phyloP scores from a whole-genome alignment of 257 asterid genomes.

The Petunia axillaris region DNA sequence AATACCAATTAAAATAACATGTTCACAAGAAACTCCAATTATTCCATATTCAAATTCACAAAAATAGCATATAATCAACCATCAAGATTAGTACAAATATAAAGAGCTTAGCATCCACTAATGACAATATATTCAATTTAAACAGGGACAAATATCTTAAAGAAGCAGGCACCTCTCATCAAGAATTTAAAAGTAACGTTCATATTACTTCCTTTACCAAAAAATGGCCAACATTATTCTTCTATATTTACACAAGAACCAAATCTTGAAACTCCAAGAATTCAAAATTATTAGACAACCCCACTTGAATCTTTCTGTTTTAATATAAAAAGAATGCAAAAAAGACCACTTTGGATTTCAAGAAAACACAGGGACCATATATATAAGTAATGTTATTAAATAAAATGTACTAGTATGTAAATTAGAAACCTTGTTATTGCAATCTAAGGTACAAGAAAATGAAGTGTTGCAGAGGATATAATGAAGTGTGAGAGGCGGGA shows the following conservation, averaged over 20 bases:
- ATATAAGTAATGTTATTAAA: background rate
- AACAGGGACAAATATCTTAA: background rate
- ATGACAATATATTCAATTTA: too few relatives aligned
- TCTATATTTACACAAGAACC: background rate
- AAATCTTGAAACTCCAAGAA: background rate
- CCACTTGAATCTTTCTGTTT: too few relatives aligned
- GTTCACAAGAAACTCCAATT: background rate
- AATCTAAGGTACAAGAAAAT: conserved; percentile 20
- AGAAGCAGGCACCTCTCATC: background rate
- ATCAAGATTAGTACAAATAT: too few relatives aligned
- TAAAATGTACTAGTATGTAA: background rate
- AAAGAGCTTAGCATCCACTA: too few relatives aligned
- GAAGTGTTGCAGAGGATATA: background rate
- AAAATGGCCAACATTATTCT: too few relatives aligned
- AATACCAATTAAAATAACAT: background rate
- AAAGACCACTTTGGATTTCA: too few relatives aligned
- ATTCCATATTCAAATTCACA: background rate
- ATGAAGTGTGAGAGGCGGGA: conserved; percentile 18
- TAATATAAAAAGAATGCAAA: too few relatives aligned
- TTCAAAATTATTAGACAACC: background rate
- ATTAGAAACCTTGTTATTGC: background rate
- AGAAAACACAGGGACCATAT: background rate
- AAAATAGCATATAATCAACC: background rate
- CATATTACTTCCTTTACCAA: background rate
- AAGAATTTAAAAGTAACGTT: background rate